Evolutionary conservation across 2,329 filamentous ascomycete species (phyloP), one percentile per base, ranked within the genome.

Genomic region (Fusarium marasasianum): DNA sequence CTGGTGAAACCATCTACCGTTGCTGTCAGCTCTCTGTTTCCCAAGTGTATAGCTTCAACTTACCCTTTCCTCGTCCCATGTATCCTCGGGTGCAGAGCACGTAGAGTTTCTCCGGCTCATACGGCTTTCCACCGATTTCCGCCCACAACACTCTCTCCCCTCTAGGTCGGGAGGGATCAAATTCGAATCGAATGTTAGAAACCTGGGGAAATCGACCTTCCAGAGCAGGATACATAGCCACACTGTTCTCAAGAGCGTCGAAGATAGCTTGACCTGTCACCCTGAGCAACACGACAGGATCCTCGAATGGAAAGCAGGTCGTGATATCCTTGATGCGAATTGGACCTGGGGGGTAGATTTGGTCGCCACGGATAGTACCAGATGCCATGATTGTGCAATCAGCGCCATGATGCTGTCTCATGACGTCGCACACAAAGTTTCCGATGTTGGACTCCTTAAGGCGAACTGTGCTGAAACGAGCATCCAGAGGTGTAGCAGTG

Each of bases 371-470:
- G 60, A 97, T 94, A 0, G 95, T 97, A 0, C 95, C 95, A 0
- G 93, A 89, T 0, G 93, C 94, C 91, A 97, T 96, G 71, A 97
- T 87, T 37, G 91, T 90, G 79, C 94, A 97, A 76, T 98, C 95
- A 0, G 93, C 91, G 10, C 87, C 84, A 80, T 98, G 94, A 79
- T 97, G 92, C 70, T 91, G 91, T 13, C 94, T 89, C 94, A 98
- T 97, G 31, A 98, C 88, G 80, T 98, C 95, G 82, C 93, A 96
- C 7, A 97, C 92, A 81, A 97, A 97, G 82, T 98, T 98, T 3
- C 93, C 94, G 20, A 97, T 84, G 79, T 98, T 98, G 62, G 92
- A 94, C 82, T 98, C 95, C 51, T 85, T 87, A 26, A 90, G 85
- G 17, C 95, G 88, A 1, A 97, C 94, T 0, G 94, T 97, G 22